A percentile compares a stretch with the other conserved stretches of the same genome.
Evolutionary conservation across 345 rosid genomes (phyloP).

Genomic region (Moringa oleifera): DNA sequence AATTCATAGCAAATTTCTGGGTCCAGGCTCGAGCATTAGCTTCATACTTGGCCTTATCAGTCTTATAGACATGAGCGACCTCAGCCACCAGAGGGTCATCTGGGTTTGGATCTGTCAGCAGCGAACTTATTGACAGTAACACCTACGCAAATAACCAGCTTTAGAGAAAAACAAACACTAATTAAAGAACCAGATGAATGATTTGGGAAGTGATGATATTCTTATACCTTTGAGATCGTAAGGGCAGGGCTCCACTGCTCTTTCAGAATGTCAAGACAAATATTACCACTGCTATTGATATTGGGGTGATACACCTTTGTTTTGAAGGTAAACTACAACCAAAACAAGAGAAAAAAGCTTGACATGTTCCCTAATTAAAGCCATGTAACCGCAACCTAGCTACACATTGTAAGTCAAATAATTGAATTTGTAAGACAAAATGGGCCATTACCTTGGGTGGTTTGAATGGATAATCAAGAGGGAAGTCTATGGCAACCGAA

Average conservation of each 20-base stretch:
- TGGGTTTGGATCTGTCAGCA: constrained; percentile 37
- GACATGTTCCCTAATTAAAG: too few relatives aligned
- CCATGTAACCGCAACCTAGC: too few relatives aligned
- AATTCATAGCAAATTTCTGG: constrained; percentile 40
- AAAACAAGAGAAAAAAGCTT: too few relatives aligned
- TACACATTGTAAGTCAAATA: too few relatives aligned
- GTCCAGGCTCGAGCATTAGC: constrained; percentile 38
- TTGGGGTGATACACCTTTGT: constrained; percentile 31
- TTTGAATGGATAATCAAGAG: constrained; percentile 56
- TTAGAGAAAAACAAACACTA: too few relatives aligned
- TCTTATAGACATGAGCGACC: constrained; percentile 35
- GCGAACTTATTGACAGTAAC: constrained; percentile 31
- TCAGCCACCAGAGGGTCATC: constrained; percentile 43
- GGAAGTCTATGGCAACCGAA: constrained; percentile 48
- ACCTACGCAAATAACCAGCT: too few relatives aligned
- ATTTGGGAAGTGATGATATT: too few relatives aligned
- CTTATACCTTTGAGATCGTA: constrained; percentile 24
- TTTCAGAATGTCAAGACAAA: constrained; percentile 28
- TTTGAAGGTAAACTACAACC: constrained; percentile 22
- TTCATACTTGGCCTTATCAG: constrained; percentile 29
- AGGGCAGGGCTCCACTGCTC: constrained; percentile 35
- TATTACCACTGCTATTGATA: constrained; percentile 27
- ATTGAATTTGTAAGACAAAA: background rate
- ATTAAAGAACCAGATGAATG: too few relatives aligned
- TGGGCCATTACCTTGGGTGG: constrained; percentile 55